A percentile compares a stretch with the other conserved stretches of the same genome.
These are phyloP conservation scores for Agarophyton chilense DNA, from an alignment of 23 red algal genomes.

Conservation along the genomic window DNA sequence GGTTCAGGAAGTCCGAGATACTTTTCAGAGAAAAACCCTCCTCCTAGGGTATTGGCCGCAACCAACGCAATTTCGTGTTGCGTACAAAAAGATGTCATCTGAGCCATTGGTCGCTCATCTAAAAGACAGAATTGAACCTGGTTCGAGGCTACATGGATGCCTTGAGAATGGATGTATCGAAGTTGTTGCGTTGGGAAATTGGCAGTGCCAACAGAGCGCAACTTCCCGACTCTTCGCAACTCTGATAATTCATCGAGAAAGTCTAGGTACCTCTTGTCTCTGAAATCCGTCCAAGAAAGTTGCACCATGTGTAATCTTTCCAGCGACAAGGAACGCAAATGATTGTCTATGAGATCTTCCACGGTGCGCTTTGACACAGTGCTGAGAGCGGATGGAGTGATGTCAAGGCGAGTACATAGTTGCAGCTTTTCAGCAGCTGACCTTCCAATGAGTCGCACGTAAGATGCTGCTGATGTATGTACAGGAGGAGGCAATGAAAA, in stretches of 20 bases:
- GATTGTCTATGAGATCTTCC: conserved; percentile 34
- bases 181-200: conserved; percentile 57
- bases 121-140: conserved; percentile 50
- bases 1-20: conserved; percentile 62
- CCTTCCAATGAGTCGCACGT: conserved; percentile 15
- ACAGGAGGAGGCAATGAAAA: conserved; percentile 17
- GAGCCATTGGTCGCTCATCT: conserved; percentile 40
- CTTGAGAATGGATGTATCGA: conserved; percentile 20
- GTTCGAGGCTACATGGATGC: conserved; percentile 41
- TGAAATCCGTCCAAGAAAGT: conserved; percentile 59
- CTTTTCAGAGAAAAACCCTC: conserved; percentile 47
- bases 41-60: neutral
- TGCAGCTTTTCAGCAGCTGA: conserved; percentile 6
- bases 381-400: neutral
- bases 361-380: conserved; percentile 29
- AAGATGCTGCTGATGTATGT: conserved; percentile 16
- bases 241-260: conserved; percentile 42
- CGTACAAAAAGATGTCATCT: conserved; percentile 39
- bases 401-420: conserved; percentile 40
- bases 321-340: conserved; percentile 14
- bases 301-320: conserved; percentile 64
- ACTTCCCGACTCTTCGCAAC: conserved; percentile 32
- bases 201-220: conserved; percentile 50
- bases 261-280: conserved; percentile 47
- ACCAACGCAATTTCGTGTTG: conserved; percentile 27